Base-by-base conservation (phyloP, 257 asterid species). In the Echites panduratus region DNA sequence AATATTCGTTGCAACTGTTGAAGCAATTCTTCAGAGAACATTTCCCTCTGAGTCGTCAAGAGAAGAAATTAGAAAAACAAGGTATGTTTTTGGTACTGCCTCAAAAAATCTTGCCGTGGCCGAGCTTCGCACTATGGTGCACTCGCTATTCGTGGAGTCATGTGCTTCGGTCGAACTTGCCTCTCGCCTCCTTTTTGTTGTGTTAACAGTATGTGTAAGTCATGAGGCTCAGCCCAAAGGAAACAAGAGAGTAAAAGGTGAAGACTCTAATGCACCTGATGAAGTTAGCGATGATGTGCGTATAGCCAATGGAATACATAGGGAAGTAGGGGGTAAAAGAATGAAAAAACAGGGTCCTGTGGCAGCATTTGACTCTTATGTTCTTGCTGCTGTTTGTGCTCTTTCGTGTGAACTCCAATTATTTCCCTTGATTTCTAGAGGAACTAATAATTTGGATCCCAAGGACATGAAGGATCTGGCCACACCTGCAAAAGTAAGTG, bases 331-430 rank as follows among this genome's bases (percentile, higher is more conserved):
- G 67, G 79, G 73, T 69, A 87, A 81, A 83, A 87, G 72, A 77
- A 73, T 76, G 38, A 91, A 88, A 79, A 95, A 82, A 74, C 96
- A 81, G 78, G 99, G 99, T 48, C 97, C 99, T 0, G 92, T 95
- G 59, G 97, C 99, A 10, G 95, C 99, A 48, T 92, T 92, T 74
- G 99, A 95, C 83, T 95, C 99, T 75, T 95, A 90, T 81, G 98
- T 95, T 66, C 86, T 95, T 80, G 99, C 99, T 78, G 98, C 99
- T 76, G 89, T 95, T 68, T 95, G 98, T 86, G 99, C 99, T 77
- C 84, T 95, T 73, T 90, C 99, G 20, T 95, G 96, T 75, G 99
- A 95, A 74, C 97, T 95, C 74, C 97, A 95, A 80, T 90, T 95
- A 73, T 88, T 88, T 70, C 96, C 98, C 76, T 81, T 90, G 82